Conservation (phyloP, 2,329 filamentous ascomycete species). For the Fusarium siculi region DNA sequence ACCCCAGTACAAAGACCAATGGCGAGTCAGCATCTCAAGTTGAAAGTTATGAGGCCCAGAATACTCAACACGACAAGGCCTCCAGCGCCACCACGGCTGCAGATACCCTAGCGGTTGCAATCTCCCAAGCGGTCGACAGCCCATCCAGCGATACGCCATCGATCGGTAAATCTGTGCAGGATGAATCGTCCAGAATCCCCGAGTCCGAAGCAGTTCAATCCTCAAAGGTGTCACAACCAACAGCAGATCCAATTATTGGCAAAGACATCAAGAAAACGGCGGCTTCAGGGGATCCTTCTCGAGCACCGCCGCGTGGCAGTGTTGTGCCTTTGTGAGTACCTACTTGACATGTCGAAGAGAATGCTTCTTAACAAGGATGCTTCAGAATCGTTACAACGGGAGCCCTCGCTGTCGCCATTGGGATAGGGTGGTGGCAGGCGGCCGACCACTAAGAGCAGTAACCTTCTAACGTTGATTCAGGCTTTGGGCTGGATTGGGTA, state of each 20-base stretch:
- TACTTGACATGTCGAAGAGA: background rate
- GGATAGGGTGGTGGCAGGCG: slow-evolving; percentile 43
- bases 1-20: slow-evolving; percentile 24
- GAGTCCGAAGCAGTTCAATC: background rate
- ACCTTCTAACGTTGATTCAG: background rate
- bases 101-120: background rate
- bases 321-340: slow-evolving; percentile 36
- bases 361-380: slow-evolving; percentile 21
- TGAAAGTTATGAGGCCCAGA: slow-evolving; percentile 22
- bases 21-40: slow-evolving; percentile 22
- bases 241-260: background rate
- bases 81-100: background rate
- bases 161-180: background rate
- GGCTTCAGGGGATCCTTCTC: slow-evolving; percentile 11
- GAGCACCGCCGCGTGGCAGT: slow-evolving; percentile 13
- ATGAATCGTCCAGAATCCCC: background rate
- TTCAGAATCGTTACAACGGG: slow-evolving; percentile 41
- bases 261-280: slow-evolving; percentile 5
- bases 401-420: slow-evolving; percentile 40
- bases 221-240: background rate
- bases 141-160: background rate
- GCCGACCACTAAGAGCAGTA: slow-evolving; percentile 24
- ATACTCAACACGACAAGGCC: background rate
- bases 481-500: slow-evolving; percentile 17
- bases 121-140: background rate